These are phyloP conservation scores for Haplographium delicatum DNA, from an alignment of 495 filamentous ascomycete genomes.

Conservation along the genomic window DNA sequence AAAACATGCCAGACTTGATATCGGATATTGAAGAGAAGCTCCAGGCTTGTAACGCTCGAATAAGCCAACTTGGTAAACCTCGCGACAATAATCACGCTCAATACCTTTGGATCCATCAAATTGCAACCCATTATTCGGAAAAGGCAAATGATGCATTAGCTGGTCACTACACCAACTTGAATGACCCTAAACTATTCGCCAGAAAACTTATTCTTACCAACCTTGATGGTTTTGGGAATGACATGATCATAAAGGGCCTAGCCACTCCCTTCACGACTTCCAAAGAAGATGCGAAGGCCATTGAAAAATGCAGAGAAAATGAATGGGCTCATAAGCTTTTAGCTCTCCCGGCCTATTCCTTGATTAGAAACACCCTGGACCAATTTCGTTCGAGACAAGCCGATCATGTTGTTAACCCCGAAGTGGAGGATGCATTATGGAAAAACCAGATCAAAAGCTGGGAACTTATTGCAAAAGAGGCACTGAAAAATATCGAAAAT, in stretches of 20 bases:
- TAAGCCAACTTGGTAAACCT: background rate
- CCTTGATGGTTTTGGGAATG: background rate
- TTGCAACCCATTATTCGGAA: constrained; percentile 5
- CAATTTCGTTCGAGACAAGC: constrained; percentile 4
- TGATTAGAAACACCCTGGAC: constrained; percentile 1
- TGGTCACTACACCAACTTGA: constrained; percentile 1
- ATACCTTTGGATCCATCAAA: background rate
- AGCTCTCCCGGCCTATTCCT: background rate
- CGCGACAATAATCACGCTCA: constrained; percentile 4
- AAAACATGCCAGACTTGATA: constrained; percentile 3
- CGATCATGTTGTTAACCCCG: constrained; percentile 5
- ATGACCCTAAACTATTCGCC: background rate
- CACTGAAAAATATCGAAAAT: background rate
- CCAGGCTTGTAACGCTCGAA: background rate
- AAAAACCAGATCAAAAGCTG: constrained; percentile 1
- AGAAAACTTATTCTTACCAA: constrained; percentile 11
- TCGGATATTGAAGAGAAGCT: constrained; percentile 4
- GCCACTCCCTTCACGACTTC: background rate
- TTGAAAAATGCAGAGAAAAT: background rate
- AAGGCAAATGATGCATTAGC: constrained; percentile 2
- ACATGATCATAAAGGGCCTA: background rate
- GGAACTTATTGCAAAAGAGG: background rate
- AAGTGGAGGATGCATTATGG: constrained; percentile 8
- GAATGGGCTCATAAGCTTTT: background rate
- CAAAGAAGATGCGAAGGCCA: background rate